A percentile compares a stretch with the other conserved stretches of the same genome.
Evolutionary conservation across 257 asterid species (phyloP).

Genomic region (Salvia miltiorrhiza): DNA sequence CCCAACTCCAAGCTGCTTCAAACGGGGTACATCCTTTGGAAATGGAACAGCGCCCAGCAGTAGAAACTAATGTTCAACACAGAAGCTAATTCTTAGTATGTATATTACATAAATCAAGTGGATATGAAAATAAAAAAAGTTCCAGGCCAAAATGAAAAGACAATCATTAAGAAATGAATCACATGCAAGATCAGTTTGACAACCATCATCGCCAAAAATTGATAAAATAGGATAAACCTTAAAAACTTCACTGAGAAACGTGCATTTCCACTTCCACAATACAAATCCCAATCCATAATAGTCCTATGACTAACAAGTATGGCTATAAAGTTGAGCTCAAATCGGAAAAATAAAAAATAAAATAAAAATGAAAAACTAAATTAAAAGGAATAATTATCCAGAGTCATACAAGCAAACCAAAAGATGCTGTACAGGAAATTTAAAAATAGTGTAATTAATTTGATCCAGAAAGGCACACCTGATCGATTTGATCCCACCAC

Average conservation of each 20-base stretch:
- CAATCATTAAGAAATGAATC: neutral
- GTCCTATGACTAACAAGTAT: neutral
- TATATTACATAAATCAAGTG: neutral
- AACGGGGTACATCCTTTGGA: conserved; percentile 77
- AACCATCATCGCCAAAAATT: conserved; percentile 1
- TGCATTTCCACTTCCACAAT: neutral
- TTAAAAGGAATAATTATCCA: neutral
- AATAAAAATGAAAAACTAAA: neutral
- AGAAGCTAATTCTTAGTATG: conserved; percentile 5
- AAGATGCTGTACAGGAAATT: neutral
- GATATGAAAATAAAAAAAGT: neutral
- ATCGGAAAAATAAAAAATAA: neutral
- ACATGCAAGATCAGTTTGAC: conserved; percentile 2
- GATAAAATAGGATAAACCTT: conserved; percentile 9
- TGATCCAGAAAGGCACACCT: conserved; percentile 39
- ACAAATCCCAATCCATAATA: neutral
- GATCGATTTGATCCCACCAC: conserved; percentile 97
- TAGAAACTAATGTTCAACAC: conserved; percentile 51
- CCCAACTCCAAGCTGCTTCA: conserved; percentile 96
- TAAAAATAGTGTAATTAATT: neutral
- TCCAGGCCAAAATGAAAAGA: neutral
- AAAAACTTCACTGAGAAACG: neutral
- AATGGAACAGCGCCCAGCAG: conserved; percentile 95
- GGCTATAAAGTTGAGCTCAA: neutral
- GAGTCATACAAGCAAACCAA: neutral